Evolutionary conservation across 148 eudicot genomes (phyloP), one percentile per base, ranked within the genome.

Genomic region (Rhododendron mucronatum): DNA sequence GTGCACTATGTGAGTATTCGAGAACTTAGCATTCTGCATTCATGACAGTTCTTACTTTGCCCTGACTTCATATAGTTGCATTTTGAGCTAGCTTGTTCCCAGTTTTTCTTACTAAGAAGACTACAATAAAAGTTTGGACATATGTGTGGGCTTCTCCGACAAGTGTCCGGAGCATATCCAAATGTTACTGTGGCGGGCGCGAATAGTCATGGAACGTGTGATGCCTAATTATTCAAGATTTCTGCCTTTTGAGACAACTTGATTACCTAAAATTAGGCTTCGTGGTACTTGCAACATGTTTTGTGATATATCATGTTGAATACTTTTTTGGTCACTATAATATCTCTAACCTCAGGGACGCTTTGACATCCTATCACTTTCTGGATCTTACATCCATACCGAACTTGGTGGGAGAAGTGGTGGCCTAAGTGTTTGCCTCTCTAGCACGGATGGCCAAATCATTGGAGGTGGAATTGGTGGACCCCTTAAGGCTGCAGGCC

Each of bases 391-490:
- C 82, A 88, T 94, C 45, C 92, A 91, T 79, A 88, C 91, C 67
- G 94, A 94, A 82, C 91, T 76, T 41, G 97, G 95, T 37, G 94
- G 92, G 28, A 90, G 91, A 82, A 90, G 93, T 57, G 97, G 97
- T 57, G 97, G 95, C 16, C 90, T 94, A 26, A 90, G 95, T 90
- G 93, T 92, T 15, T 94, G 93, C 84, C 89, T 94, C 57, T 86
- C 89, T 76, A 87, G 87, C 55, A 55, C 89, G 53, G 86, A 92
- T 83, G 97, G 97, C 23, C 91, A 90, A 81, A 90, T 93, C 73
- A 87, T 94, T 63, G 97, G 97, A 71, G 97, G 97, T 53, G 94
- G 94, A 13, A 89, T 94, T 45, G 92, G 93, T 90, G 97, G 97
- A 57, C 94, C 97, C 65, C 83, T 94, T 21, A 88, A 86, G 83